These are phyloP conservation scores for Didymella pomorum DNA, from an alignment of 2,329 filamentous ascomycete species.

Conservation along the genomic window DNA sequence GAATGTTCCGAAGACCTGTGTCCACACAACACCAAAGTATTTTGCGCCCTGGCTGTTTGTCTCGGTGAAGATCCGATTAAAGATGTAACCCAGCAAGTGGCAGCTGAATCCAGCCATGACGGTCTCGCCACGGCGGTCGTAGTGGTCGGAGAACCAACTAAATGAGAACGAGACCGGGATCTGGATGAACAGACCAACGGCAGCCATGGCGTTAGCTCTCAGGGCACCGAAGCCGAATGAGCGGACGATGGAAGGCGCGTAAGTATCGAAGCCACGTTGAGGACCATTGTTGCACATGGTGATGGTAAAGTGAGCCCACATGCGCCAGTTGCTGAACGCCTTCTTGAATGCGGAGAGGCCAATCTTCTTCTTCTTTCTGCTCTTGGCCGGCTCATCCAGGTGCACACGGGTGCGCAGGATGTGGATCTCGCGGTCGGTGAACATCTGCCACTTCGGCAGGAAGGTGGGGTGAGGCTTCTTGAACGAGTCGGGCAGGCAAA, in stretches of 20 bases:
- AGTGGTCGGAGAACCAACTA: neutral
- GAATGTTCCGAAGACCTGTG: neutral
- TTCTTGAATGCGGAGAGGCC: constrained; percentile 56
- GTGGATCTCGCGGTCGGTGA: neutral
- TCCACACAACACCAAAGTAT: neutral
- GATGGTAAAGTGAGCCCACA: constrained; percentile 63
- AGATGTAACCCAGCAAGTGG: neutral
- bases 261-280: constrained; percentile 53
- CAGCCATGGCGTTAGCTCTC: neutral
- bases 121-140: neutral
- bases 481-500: neutral
- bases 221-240: neutral
- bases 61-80: neutral
- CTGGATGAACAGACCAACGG: neutral
- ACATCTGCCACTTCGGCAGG: neutral
- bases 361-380: constrained; percentile 27
- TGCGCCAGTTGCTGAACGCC: constrained; percentile 59
- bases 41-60: neutral
- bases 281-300: constrained; percentile 60
- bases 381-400: neutral
- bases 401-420: neutral
- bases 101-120: neutral
- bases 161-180: neutral
- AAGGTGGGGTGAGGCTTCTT: neutral
- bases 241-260: neutral